A percentile compares a stretch with the other conserved stretches of the same genome.
These are phyloP conservation scores for Lepidium campestre DNA, from an alignment of 441 rosid species.

Conservation along the genomic window DNA sequence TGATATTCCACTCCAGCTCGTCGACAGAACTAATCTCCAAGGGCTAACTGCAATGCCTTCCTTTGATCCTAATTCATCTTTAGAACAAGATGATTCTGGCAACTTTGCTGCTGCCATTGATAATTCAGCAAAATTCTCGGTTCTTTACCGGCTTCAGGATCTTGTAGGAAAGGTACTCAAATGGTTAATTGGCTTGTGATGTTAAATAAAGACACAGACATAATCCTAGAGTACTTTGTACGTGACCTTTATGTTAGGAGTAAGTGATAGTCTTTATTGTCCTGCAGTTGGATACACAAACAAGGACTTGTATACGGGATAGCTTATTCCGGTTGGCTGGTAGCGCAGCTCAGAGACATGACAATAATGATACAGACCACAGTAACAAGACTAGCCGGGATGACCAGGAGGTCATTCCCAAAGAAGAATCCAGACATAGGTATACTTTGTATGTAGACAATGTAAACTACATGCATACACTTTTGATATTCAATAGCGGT, in stretches of 20 bases:
- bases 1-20: conserved; percentile 43
- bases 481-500: background rate
- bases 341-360: conserved; percentile 75
- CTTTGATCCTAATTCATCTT: conserved; percentile 48
- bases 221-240: conserved; percentile 2
- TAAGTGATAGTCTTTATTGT: conserved; percentile 31
- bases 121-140: conserved; percentile 42
- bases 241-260: conserved; percentile 19
- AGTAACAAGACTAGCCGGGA: conserved; percentile 46
- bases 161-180: conserved; percentile 62
- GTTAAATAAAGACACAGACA: background rate
- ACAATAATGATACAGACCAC: conserved; percentile 49
- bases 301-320: conserved; percentile 80
- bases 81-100: conserved; percentile 56
- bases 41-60: conserved; percentile 44
- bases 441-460: background rate
- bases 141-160: conserved; percentile 71
- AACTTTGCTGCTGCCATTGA: conserved; percentile 41
- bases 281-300: conserved; percentile 67
- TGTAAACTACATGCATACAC: conserved; percentile 3
- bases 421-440: conserved; percentile 51
- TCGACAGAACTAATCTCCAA: conserved; percentile 45
- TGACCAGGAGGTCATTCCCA: conserved; percentile 37
- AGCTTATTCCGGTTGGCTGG: conserved; percentile 96
- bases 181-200: conserved; percentile 15